phyloP scores from a whole-genome alignment of 2,329 filamentous ascomycete species.

The Aspergillus calidoustus region DNA sequence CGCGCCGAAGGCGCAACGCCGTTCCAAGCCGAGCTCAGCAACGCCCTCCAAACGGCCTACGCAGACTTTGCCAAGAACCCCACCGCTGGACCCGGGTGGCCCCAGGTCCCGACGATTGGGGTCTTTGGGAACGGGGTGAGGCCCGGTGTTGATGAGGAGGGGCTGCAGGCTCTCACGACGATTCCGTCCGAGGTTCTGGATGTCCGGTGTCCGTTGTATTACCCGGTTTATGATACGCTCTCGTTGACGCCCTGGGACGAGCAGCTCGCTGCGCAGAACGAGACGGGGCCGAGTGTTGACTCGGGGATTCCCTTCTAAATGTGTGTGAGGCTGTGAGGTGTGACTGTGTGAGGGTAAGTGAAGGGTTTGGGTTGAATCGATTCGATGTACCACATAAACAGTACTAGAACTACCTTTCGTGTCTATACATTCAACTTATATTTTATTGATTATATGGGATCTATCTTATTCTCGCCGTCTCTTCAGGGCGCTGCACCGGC shows the following conservation, averaged over 20 bases:
- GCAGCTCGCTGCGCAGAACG: neutral
- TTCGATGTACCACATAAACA: too few relatives aligned
- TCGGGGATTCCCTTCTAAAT: neutral
- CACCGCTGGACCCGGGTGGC: constrained; percentile 29
- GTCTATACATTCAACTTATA: too few relatives aligned
- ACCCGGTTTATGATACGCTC: neutral
- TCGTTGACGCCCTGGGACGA: neutral
- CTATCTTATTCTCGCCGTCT: too few relatives aligned
- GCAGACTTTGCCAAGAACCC: constrained; percentile 34
- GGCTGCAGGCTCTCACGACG: constrained; percentile 14
- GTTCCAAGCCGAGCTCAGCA: constrained; percentile 25
- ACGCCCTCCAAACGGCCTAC: constrained; percentile 33
- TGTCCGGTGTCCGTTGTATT: constrained; percentile 1
- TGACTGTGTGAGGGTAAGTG: too few relatives aligned
- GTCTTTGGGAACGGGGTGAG: constrained; percentile 23
- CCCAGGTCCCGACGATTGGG: constrained; percentile 17
- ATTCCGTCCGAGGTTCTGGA: neutral
- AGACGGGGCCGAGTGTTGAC: neutral
- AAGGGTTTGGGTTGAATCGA: too few relatives aligned
- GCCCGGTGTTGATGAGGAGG: constrained; percentile 15
- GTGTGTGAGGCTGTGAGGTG: neutral
- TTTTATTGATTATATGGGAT: too few relatives aligned
- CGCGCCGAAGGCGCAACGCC: constrained; percentile 22
- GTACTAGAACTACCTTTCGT: too few relatives aligned
- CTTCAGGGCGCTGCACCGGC: too few relatives aligned